phyloP scores from a whole-genome alignment of 2,329 filamentous ascomycete species.

The Lecanicillium sp. region DNA sequence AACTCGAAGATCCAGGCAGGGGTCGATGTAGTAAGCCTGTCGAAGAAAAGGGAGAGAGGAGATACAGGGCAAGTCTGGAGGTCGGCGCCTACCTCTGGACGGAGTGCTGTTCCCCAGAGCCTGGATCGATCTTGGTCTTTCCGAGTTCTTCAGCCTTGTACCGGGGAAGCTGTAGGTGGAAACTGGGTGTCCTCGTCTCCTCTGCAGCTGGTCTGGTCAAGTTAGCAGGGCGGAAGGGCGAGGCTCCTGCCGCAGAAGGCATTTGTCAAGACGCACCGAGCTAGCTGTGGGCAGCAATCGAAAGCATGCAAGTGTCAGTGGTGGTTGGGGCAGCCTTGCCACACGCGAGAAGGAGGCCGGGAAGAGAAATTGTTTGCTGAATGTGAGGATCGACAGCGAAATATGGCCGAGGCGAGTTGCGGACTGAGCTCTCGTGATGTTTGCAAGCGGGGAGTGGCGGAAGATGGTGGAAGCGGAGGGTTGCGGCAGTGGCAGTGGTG shows the following conservation, averaged over 20 bases:
- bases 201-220: too few relatives aligned
- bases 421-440: not conserved
- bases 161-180: not conserved
- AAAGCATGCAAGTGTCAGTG: conserved; percentile 3
- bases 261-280: too few relatives aligned
- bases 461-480: not conserved
- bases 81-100: conserved; percentile 3
- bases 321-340: conserved; percentile 2
- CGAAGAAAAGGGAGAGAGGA: not conserved
- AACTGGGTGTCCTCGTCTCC: too few relatives aligned
- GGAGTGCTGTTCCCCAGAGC: not conserved
- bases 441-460: not conserved
- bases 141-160: too few relatives aligned
- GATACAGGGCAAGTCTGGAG: conserved; percentile 6
- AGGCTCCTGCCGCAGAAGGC: too few relatives aligned
- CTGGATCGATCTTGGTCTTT: not conserved
- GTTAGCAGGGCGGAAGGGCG: too few relatives aligned
- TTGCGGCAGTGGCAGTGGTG: not conserved
- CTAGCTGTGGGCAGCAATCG: conserved; percentile 4
- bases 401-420: conserved; percentile 2
- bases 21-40: not conserved
- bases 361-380: conserved; percentile 4
- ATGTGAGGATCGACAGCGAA: not conserved
- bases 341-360: not conserved
- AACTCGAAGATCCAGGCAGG: not conserved